Evolutionary conservation across 2,329 filamentous ascomycete species (phyloP), one percentile per base, ranked within the genome.

Genomic region (Alternaria conjuncta): DNA sequence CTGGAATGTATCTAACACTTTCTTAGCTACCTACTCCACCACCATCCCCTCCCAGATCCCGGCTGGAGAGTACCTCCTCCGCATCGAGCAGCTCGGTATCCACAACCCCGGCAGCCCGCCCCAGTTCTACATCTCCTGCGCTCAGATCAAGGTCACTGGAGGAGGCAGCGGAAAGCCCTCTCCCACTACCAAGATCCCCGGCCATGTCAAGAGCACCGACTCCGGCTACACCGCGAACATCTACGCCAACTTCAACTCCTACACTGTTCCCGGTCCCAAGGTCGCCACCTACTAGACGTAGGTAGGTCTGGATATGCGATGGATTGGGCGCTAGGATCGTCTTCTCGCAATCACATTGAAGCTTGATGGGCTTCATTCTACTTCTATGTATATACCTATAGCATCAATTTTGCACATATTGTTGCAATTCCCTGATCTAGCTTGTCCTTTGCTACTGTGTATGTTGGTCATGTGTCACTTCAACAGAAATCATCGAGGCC

Each of bases 81-180:
- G 84, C 23, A 80, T 83, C 56, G 84, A 86, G 73, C 83, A 85
- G 63, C 82, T 85, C 56, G 83, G 75, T 11, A 79, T 85, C 26
- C 83, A 84, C 72, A 81, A 82, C 66, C 82, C 80, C 6, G 61
- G 66, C 23, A 55, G 57, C 46, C 46, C 57, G 6, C 68, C 68
- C 21, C 69, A 77, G 26, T 77, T 75, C 66, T 80, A 78, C 67
- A 75, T 78, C 60, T 77, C 79, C 6, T 85, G 84, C 71, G 82
- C 81, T 1, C 84, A 85, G 72, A 55, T 86, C 65, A 81, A 83
- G 73, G 78, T 85, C 56, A 79, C 78, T n/a, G 81, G 82, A 5
- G 71, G 77, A 7, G 78, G 77, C 26, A 68, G 61, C 8, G 72
- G 70, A 28, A 73, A 54, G 6, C 64, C 71, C 5, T 66, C 63